Evolutionary conservation across 768 basidiomycete species (phyloP), one percentile per base, ranked within the genome.

Genomic region (Lyophyllum atratum): DNA sequence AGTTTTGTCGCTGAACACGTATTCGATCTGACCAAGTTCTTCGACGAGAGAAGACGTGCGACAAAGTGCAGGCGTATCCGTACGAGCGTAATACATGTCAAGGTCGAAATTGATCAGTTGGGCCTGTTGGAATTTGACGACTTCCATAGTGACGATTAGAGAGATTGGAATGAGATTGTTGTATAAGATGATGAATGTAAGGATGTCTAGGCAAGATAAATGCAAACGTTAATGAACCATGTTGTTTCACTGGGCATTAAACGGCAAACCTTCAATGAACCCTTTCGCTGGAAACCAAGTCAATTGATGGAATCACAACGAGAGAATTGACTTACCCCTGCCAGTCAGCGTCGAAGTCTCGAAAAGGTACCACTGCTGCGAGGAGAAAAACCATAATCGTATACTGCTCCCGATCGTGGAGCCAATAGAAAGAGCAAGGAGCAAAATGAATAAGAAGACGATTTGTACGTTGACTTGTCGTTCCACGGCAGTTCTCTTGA

Each of bases 151-250:
- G 64, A 99, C 97, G 65, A 98, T 96, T 64, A 99, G 87, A 54
- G 96, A 98, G 66, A 99, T 99, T 3, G 96, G 96, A 59, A 99
- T 98, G 64, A 99, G 82, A 76, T 98, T 99, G 78, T 98, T 98
- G 80, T 98, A 98, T 39, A 98, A 81, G 72, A 99, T 96, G 73
- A 98, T 92, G 78, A 98, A 99, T 10, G 97, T 98, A 37, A 99
- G 81, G 55, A 98, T 93, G 71, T 99, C 96, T 93, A 64, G 34
- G 40, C 22, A 52, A 29, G 28, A 12, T 22, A 56, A 7, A 58
- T 58, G 60, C 59, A 24, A 24, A 47, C 50, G 55, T 53, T 66
- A 17, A 66, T 53, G 53, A 37, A 63, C 64, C 14, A 10, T 37
- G 11, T 9, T 33, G 43, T n/a, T 22, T 46, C 42, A 25, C n/a